Evolutionary conservation across 495 filamentous ascomycete genomes (phyloP).

Genomic region (Neurospora sublineolata): DNA sequence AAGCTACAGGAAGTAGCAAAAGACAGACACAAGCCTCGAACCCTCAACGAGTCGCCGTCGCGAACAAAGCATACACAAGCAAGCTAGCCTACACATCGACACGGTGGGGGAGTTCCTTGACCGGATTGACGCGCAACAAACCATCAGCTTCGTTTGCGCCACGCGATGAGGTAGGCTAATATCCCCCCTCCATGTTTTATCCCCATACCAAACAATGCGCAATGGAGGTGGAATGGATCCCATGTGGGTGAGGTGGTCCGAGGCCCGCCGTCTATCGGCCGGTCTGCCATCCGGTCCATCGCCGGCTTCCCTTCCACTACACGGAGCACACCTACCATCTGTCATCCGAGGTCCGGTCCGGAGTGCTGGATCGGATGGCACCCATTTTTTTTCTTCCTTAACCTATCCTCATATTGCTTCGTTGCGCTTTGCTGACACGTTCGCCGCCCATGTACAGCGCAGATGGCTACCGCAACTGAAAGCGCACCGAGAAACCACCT

Average conservation of each 20-base stretch:
- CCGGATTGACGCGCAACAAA: slow-evolving; percentile 4
- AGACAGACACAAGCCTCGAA: slow-evolving; percentile 4
- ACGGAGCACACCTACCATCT: background rate
- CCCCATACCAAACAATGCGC: background rate
- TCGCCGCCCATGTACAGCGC: slow-evolving; percentile 20
- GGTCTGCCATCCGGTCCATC: background rate
- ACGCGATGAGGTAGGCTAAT: slow-evolving; percentile 20
- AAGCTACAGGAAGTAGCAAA: slow-evolving; percentile 9
- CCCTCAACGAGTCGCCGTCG: background rate
- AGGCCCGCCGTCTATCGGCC: background rate
- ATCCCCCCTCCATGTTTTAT: background rate
- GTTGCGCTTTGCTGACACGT: slow-evolving; percentile 14
- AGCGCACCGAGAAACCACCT: slow-evolving; percentile 31
- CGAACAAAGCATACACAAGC: slow-evolving; percentile 7
- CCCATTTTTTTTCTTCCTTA: background rate
- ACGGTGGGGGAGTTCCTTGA: background rate
- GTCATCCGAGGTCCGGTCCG: background rate
- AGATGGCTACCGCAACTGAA: slow-evolving; percentile 40
- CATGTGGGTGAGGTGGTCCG: background rate
- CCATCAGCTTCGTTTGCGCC: slow-evolving; percentile 3
- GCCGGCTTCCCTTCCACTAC: background rate
- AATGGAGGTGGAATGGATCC: background rate
- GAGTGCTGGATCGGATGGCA: background rate
- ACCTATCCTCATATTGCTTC: background rate
- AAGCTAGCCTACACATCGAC: background rate